Base-by-base conservation (phyloP, 768 basidiomycete genomes). In the Auricularia sp. region DNA sequence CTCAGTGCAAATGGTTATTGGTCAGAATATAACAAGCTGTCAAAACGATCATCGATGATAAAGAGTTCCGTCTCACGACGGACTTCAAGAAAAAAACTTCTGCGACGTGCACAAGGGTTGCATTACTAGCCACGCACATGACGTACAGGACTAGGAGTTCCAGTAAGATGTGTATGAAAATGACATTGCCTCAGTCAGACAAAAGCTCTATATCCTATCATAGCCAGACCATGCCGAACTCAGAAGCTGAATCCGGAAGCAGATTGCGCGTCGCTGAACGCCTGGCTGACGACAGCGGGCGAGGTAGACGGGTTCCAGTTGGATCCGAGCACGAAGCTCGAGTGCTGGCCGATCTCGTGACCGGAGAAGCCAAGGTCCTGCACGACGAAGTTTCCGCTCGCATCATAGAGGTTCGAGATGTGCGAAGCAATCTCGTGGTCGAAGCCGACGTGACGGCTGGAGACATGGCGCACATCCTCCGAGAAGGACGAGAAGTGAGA, bases 401-500 rank as follows among this genome's bases (percentile, higher is more conserved):
- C 47, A 65, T 73, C 68, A 69, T 76, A 67, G 68, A 80, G 68
- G 47, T 72, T 69, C 8, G 65, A 66, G 54, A 70, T 65, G 71
- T 77, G 76, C 54, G 68, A 70, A 61, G 70, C 68, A 64, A 81
- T 78, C 65, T 63, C 65, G 10, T 73, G 71, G 71, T 81, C 80
- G 65, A 73, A 80, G 66, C 78, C 78, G 54, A 77, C 76, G 33
- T 73, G 71, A 66, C 71, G 75, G 58, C 74, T 75, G 14, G 79
- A 78, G 67, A 69, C 68, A 69, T 76, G 80, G 54, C 74, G 72
- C 67, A 81, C 70, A 68, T 81, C 80, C 63, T 73, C 70, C 66
- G 72, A 74, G 76, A 81, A 81, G 67, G 74, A 68, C 66, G 73
- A 70, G 65, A 81, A 67, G 67, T 76, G 73, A n/a, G 75, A 70